Base-by-base conservation (phyloP, 345 rosid species). In the Gossypium stocksii region DNA sequence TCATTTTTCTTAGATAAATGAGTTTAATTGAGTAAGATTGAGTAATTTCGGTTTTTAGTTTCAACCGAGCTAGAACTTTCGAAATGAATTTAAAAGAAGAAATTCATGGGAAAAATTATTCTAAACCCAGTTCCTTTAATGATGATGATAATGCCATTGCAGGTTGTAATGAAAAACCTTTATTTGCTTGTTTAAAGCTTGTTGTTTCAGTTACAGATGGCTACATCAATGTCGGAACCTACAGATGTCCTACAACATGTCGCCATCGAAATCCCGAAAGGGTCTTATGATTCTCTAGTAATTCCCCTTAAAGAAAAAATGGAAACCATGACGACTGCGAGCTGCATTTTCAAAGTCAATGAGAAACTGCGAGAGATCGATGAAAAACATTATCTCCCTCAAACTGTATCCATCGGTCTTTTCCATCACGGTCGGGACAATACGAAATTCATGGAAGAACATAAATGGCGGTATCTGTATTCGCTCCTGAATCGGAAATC, bases 381-480 rank as follows among this genome's bases (percentile, higher is more conserved):
- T 19, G 8, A 9, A 12, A 23, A 38, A 3, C 82, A 81, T 0
- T 83, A 78, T 59, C 23, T n/a, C 45, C 90, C 90, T 1, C 63
- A 66, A 5, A 81, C 51, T 44, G 65, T 89, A 7, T 84, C 89
- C 20, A 77, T 89, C 3, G 93, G 93, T 14, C 87, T 87, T 66
- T 79, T 81, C 64, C 85, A 84, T 76, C 85, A 64, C 0, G 48
- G 23, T 0, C 13, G 14, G 3, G 1, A 1, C 17, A 17, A 0
- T 22, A 9, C 67, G 2, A 3, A 0, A n/a, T 1, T 61, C 23
- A 79, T 76, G 81, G 85, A 87, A 72, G 74, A 74, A 1, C 85
- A 82, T 9, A 89, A 89, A 49, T 84, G 83, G 90, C 82, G 86
- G 15, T 87, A 89, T 62, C 9, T 82, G 7, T 61, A 85, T 44